Percentiles rank a stretch among this genome's conserved stretches.
Evolutionary conservation across 2,329 filamentous ascomycete species (phyloP).

Genomic region (Pseudogymnoascus sp.): DNA sequence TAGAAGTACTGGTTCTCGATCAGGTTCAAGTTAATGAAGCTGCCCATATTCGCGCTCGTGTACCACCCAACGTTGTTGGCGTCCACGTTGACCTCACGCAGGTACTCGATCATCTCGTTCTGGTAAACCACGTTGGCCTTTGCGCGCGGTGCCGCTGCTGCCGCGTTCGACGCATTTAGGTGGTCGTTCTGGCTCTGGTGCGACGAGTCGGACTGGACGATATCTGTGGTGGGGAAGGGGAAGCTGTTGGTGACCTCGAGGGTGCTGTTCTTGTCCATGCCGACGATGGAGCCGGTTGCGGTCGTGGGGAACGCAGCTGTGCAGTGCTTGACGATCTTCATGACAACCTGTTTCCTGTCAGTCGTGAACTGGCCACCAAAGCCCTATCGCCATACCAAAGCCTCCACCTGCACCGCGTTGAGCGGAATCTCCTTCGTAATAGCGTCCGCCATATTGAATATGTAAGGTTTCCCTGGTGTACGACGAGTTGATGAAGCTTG

Average conservation of each 20-base stretch:
- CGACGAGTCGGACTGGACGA: slow-evolving; percentile 52
- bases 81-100: slow-evolving; percentile 96
- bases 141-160: slow-evolving; percentile 82
- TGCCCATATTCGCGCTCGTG: slow-evolving; percentile 96
- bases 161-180: slow-evolving; percentile 60
- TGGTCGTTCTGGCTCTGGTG: slow-evolving; percentile 59
- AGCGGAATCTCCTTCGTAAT: slow-evolving; percentile 60
- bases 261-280: slow-evolving; percentile 77
- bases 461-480: slow-evolving; percentile 7
- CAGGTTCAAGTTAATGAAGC: slow-evolving; percentile 90
- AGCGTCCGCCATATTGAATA: slow-evolving; percentile 49
- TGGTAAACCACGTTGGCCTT: slow-evolving; percentile 88
- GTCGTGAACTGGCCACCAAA: slow-evolving; percentile 25
- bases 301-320: slow-evolving; percentile 80
- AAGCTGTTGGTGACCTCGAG: slow-evolving; percentile 94
- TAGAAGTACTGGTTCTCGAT: slow-evolving; percentile 98
- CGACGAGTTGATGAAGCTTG: slow-evolving; percentile 1
- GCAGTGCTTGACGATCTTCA: slow-evolving; percentile 98
- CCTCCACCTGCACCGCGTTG: slow-evolving; percentile 88
- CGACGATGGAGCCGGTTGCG: slow-evolving; percentile 84
- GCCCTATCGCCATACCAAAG: slow-evolving; percentile 61
- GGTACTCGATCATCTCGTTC: slow-evolving; percentile 92
- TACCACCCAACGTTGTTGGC: slow-evolving; percentile 99
- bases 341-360: slow-evolving; percentile 62
- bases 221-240: slow-evolving; percentile 80